Evolutionary conservation across 2,329 filamentous ascomycete species (phyloP).

Genomic region (Aspergillus novofumigatus): DNA sequence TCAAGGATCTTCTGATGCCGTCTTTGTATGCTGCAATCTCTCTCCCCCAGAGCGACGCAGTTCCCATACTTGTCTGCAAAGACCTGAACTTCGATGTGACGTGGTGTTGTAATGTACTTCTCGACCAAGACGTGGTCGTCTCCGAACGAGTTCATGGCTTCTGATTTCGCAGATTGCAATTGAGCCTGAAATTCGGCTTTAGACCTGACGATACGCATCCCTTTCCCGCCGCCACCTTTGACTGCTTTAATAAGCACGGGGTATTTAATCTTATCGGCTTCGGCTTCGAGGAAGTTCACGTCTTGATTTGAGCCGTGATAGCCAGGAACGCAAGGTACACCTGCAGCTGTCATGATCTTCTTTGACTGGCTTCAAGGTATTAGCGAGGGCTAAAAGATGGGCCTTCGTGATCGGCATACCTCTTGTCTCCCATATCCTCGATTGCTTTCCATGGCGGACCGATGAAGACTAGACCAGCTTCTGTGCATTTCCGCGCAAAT

Average conservation of each 20-base stretch:
- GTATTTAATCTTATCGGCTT: slow-evolving; percentile 69
- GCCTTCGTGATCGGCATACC: slow-evolving; percentile 37
- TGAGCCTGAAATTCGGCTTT: slow-evolving; percentile 58
- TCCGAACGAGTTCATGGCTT: slow-evolving; percentile 61
- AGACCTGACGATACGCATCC: slow-evolving; percentile 60
- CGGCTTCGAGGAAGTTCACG: slow-evolving; percentile 55
- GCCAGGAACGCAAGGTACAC: slow-evolving; percentile 91
- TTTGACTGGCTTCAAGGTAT: slow-evolving; percentile 62
- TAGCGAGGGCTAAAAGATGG: neutral
- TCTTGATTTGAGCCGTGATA: slow-evolving; percentile 88
- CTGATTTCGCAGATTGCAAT: slow-evolving; percentile 60
- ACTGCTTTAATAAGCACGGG: slow-evolving; percentile 64
- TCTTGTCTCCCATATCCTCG: slow-evolving; percentile 87
- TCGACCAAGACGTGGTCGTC: slow-evolving; percentile 65
- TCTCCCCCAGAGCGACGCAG: slow-evolving; percentile 60
- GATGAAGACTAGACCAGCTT: slow-evolving; percentile 90
- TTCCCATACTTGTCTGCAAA: slow-evolving; percentile 64
- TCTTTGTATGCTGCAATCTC: slow-evolving; percentile 63
- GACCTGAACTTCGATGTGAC: slow-evolving; percentile 65
- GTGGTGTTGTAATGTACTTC: slow-evolving; percentile 63
- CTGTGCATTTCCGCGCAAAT: slow-evolving; percentile 82
- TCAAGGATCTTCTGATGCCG: slow-evolving; percentile 65
- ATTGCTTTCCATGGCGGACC: slow-evolving; percentile 78
- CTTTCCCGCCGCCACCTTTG: slow-evolving; percentile 64
- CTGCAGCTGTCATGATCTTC: slow-evolving; percentile 93